These are phyloP conservation scores for Spirogloea muscicola DNA, from an alignment of 139 green algal species.

Conservation along the genomic window DNA sequence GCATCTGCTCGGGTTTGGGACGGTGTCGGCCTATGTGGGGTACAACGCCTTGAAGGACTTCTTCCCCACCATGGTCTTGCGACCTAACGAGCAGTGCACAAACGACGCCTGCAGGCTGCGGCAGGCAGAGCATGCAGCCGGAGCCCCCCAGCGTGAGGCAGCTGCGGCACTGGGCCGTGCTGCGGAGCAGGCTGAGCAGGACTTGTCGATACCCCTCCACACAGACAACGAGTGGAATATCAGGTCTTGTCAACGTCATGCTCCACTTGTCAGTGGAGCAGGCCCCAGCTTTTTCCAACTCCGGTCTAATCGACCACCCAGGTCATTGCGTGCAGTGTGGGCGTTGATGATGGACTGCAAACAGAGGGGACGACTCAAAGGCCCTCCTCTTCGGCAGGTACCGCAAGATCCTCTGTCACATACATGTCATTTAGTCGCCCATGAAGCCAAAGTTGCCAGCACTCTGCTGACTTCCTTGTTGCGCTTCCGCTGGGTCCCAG, in stretches of 20 bases:
- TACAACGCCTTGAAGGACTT: constrained; percentile 91
- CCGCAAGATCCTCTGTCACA: not conserved
- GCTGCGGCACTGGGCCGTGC: constrained; percentile 37
- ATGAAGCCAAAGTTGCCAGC: not conserved
- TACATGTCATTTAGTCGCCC: not conserved
- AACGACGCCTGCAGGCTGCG: constrained; percentile 72
- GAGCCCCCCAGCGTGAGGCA: constrained; percentile 28
- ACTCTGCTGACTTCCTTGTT: not conserved
- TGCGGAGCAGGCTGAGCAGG: constrained; percentile 43
- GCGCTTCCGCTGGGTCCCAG: not conserved
- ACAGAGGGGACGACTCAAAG: not conserved
- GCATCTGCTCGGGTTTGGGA: constrained; percentile 83
- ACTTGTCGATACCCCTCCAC: constrained; percentile 59
- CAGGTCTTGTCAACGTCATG: constrained; percentile 29
- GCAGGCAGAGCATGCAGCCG: too few species aligned
- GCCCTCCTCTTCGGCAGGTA: not conserved
- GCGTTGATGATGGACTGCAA: not conserved
- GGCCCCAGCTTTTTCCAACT: not conserved
- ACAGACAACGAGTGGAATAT: constrained; percentile 90
- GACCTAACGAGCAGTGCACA: constrained; percentile 74
- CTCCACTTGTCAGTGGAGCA: not conserved
- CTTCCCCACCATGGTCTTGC: constrained; percentile 90
- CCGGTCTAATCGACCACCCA: not conserved
- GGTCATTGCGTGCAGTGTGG: constrained; percentile 1
- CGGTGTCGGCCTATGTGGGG: constrained; percentile 52